Evolutionary conservation across 2,329 filamentous ascomycete species (phyloP).

Genomic region (Juglanconis oblonga): DNA sequence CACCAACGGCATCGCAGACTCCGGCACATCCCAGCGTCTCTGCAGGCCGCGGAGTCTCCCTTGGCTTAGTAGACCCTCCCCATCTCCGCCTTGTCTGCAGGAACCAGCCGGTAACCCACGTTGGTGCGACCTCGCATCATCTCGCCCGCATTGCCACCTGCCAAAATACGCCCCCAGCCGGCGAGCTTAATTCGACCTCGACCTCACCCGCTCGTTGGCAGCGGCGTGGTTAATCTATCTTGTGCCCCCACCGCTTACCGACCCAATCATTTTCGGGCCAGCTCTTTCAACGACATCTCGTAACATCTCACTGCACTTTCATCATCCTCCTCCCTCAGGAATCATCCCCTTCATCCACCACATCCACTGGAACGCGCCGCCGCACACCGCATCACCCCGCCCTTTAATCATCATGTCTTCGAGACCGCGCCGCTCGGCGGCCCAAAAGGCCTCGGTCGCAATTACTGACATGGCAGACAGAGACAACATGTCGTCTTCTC

Average conservation of each 20-base stretch:
- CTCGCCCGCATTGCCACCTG: constrained; percentile 7
- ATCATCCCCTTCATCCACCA: not conserved
- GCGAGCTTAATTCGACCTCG: not conserved
- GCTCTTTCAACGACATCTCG: constrained; percentile 2
- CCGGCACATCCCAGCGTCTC: not conserved
- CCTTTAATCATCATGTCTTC: constrained; percentile 37
- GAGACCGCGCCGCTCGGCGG: constrained; percentile 46
- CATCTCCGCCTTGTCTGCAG: not conserved
- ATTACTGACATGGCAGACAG: constrained; percentile 52
- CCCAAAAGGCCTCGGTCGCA: constrained; percentile 42
- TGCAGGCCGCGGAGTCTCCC: not conserved
- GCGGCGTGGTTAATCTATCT: constrained; percentile 12
- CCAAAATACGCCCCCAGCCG: not conserved
- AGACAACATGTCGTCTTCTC: constrained; percentile 49
- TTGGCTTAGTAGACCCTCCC: not conserved
- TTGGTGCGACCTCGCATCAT: constrained; percentile 5
- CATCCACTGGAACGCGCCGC: not conserved
- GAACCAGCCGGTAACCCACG: not conserved
- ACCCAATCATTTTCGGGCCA: constrained; percentile 11
- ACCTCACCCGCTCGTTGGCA: not conserved
- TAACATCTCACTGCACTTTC: not conserved
- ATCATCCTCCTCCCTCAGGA: not conserved
- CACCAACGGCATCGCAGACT: constrained; percentile 2
- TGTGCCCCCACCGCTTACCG: constrained; percentile 16
- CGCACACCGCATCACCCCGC: not conserved